Conservation (phyloP, 2,329 filamentous ascomycete species). For the Zopfia rhizophila region DNA sequence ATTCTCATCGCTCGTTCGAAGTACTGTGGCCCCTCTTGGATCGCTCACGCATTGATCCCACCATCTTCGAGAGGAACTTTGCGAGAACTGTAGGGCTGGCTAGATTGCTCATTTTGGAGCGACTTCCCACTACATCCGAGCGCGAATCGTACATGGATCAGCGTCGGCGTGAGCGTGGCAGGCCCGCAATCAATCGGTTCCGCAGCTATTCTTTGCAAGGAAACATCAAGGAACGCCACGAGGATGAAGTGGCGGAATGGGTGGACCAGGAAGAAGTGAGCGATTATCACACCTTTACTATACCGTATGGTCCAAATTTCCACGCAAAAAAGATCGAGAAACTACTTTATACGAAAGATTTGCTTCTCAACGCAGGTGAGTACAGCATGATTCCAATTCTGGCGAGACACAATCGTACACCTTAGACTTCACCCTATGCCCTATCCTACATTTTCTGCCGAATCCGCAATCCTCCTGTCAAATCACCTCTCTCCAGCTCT, state of each 20-base stretch:
- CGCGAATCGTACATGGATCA: constrained; percentile 77
- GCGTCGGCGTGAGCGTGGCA: constrained; percentile 76
- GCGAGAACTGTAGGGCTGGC: constrained; percentile 79
- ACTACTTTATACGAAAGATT: constrained; percentile 81
- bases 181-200: constrained; percentile 65
- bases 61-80: constrained; percentile 86
- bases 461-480: too few relatives aligned
- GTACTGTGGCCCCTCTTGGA: constrained; percentile 84
- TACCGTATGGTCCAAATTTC: constrained; percentile 70
- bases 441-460: not conserved
- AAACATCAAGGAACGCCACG: constrained; percentile 80
- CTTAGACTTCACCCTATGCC: too few relatives aligned
- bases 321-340: constrained; percentile 79
- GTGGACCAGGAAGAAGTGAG: constrained; percentile 78
- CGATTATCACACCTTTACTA: constrained; percentile 75
- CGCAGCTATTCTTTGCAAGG: constrained; percentile 61
- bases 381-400: too few relatives aligned
- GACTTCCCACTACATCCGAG: constrained; percentile 74
- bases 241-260: constrained; percentile 88
- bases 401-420: too few relatives aligned
- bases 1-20: constrained; percentile 85
- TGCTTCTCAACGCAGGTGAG: constrained; percentile 83
- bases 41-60: constrained; percentile 80
- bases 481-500: too few relatives aligned
- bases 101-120: constrained; percentile 81